Evolutionary conservation across 225 moss, liverwort and hornwort genomes (phyloP), one percentile per base, ranked within the genome.

Genomic region (Physcomitrellopsis africana): DNA sequence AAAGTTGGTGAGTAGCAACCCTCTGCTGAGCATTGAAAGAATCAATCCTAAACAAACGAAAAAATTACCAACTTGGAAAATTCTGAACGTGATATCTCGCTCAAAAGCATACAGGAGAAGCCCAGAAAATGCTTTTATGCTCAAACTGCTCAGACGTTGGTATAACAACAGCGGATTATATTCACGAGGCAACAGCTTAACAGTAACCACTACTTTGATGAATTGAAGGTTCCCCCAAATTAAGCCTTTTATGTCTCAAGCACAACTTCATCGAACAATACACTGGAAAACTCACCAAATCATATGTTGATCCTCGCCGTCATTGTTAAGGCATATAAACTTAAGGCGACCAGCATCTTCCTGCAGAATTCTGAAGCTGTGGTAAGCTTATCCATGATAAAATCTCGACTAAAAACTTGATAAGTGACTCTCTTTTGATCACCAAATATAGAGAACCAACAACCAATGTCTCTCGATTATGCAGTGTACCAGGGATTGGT

Each of bases 291-390:
- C 89, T 12, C 75, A 99, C 97, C 97, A 99, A 67, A 95, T 86
- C 99, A 99, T 95, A 81, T 95, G 99, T 83, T 90, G 90, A 76
- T 99, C 93, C 60, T 81, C 83, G 26, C 95, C 95, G 71, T 99
- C 99, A 70, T 99, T 99, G 69, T 64, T 92, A 73, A 92, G 95
- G 76, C 99, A 99, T 43, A 93, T 83, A 86, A 99, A 95, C 68
- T 81, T 90, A 82, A 99, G 93, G 67, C 89, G 86, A 68, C 92
- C 95, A 51, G 89, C 83, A 75, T 99, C 95, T 79, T 99, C 99
- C 97, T 99, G 93, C 76, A 87, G 27, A 53, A 42, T 51, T 63
- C 74, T 63, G 19, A 77, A 52, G 45, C 16, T 48, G 60, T 24
- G 15, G 42, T 42, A 68, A 6, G 18, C 67, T 71, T 57, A 18